A percentile compares a stretch with the other conserved stretches of the same genome.
Evolutionary conservation across 106 monocot genomes (phyloP).

Genomic region (Dioscorea zingiberensis): DNA sequence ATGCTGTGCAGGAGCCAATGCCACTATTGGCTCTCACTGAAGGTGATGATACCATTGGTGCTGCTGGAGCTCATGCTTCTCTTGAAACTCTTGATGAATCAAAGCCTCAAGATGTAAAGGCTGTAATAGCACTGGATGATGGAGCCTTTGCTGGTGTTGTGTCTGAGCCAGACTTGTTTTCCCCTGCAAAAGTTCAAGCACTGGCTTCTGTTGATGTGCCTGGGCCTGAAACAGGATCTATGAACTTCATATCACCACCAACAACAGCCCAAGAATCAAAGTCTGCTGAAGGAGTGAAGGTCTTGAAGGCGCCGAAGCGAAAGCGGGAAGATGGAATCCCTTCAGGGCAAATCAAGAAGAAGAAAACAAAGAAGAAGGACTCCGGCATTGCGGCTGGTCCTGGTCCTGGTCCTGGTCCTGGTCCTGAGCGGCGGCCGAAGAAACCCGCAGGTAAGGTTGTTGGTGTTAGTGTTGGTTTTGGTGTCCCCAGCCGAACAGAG

Average conservation of each 20-base stretch:
- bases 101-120: no score
- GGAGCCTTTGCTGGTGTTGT: not conserved
- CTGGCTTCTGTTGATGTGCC: no score
- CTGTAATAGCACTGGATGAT: no score
- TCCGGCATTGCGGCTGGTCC: not conserved
- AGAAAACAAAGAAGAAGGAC: conserved; percentile 19
- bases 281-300: not conserved
- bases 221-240: not conserved
- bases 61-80: no score
- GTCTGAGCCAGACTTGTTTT: not conserved
- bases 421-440: not conserved
- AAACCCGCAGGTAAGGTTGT: not conserved
- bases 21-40: no score
- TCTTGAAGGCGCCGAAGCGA: not conserved
- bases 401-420: no score
- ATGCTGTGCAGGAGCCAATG: no score
- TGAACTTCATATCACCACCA: not conserved
- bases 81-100: not conserved
- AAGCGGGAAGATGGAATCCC: not conserved
- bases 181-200: not conserved
- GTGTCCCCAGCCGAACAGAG: not conserved
- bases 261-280: not conserved
- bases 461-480: not conserved
- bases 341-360: conserved; percentile 13
- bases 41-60: no score